Base-by-base conservation (phyloP, 1,284 basidiomycete species). In the Austroboletus novae-zelandiae region DNA sequence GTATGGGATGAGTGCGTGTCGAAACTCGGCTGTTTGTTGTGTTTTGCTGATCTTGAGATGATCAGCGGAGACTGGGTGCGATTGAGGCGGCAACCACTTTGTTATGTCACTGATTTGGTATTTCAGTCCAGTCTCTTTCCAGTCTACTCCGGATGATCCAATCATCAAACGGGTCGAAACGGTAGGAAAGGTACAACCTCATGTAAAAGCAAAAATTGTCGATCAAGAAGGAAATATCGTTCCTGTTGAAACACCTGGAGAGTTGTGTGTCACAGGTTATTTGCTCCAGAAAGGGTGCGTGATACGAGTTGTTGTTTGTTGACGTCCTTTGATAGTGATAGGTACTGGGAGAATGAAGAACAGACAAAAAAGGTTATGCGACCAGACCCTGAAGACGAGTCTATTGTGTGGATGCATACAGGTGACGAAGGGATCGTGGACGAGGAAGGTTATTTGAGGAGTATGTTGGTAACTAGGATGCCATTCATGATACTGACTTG, bases 381-480 rank as follows among this genome's bases (percentile, higher is more conserved):
- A 51, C 68, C 64, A 8, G 78, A 84, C 48, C 48, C 64, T 4
- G 75, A 78, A 32, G 75, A 78, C 45, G 68, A 77, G 8, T 82
- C 82, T 34, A 79, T 72, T 2, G 57, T 86, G 37, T 94, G 89
- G 91, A 91, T 94, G 84, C 78, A 87, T 63, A 91, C 89, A 0
- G 91, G 91, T 2, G 91, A 94, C 66, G 81, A 92, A 60, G 91
- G 79, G 1, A 82, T 89, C 35, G 79, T 94, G 72, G 90, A 93
- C 59, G 79, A 85, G 47, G 86, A 94, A 52, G 91, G 91, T 5
- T 93, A 92, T 69, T 69, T 94, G 18, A 72, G 70, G 58, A 83
- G 88, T 89, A 58, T 55, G 76, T 68, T 20, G 35, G 18, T 40
- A 5, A 25, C n/a, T 25, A 43, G 17, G 14, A 49, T 36, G 47